Base-by-base conservation (phyloP, 495 filamentous ascomycete species). In the Aspergillus sclerotioniger region DNA sequence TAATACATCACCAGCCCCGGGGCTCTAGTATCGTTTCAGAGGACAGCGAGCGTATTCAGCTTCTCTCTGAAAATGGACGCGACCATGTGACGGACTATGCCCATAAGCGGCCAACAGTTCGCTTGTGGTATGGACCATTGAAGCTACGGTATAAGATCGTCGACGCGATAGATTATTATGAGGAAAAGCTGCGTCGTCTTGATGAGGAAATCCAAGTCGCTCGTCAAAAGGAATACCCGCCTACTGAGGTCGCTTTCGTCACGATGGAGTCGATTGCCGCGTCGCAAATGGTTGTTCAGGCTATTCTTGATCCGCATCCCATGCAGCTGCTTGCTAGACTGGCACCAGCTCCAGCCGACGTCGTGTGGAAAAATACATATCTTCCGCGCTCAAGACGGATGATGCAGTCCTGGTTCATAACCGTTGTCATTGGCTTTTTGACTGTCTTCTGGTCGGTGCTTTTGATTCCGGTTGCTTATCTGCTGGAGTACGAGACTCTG, bases 191-290 rank as follows among this genome's bases (percentile, higher is more conserved):
- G n/a, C 86, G 87, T 15, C 82, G 80, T 29, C 67, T 94, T 6
- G 93, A 98, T 57, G 90, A 92, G 43, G 78, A 87, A 63, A 92
- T 99, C 43, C 68, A 69, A 19, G 69, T 61, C 15, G 85, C 88
- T 0, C 82, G 95, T 25, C 82, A 83, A 62, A 92, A 92, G 67
- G 85, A 88, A 15, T 97, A 90, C 66, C 73, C 79, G 8, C 80
- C 95, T 2, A 91, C 85, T 0, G 85, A 92, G 43, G 77, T 95
- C 33, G 95, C 95, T 7, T 98, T 98, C 69, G 91, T 99, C 32
- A 97, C 95, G 0, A 92, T 99, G 89, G 87, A 96, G 70, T 96
- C 91, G 16, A 91, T 93, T 58, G 88, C 91, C n/a, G 85, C 92
- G 20, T 85, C 82, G 56, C 94, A 98, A 76, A 95, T 97, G 89